Evolutionary conservation across 495 filamentous ascomycete genomes (phyloP), one percentile per base, ranked within the genome.

Genomic region (Lepraria neglecta): DNA sequence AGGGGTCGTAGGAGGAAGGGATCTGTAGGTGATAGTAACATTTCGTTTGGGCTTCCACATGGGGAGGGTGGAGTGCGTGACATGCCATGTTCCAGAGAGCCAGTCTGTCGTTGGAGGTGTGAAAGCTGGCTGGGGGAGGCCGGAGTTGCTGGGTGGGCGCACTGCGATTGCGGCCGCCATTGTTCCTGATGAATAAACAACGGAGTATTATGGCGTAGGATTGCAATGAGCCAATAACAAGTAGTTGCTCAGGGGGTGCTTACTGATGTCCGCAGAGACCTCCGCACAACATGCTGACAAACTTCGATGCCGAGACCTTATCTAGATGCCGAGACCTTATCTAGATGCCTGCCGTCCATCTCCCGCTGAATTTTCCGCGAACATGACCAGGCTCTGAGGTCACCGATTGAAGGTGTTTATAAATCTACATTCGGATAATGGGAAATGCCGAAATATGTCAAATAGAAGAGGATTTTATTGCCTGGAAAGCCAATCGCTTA

Each of bases 11-110:
- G 69, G 15, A 0, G 76, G 69, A 1, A 86, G 76, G 0, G 76
- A 70, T 11, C 67, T 75, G 75, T 91, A 92, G 43, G 83, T 87
- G 65, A 92, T 91, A 60, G 78, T 78, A 54, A 91, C 87, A 72
- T 92, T 91, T 68, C 82, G 83, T 45, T 76, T 76, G 57, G 47
- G 46, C 58, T 75, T 71, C 89, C 89, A 91, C 79, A 91, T 87
- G 24, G 82, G 80, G 3, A 94, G 83, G 38, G 85, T 91, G 12
- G 85, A 87, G 75, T 88, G 84, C 17, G 85, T 87, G 27, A 92
- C 86, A 68, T 83, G 75, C 89, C 88, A 92, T 56, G 84, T 87
- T 28, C 85, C 78, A 42, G 72, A 67, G 56, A 92, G 80, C 75
- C 80, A 90, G 46, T 73, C 65, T 56, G 82, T 77, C 24, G 80